phyloP scores from a whole-genome alignment of 164 flowering plant genomes.

The Magnolia sinica region DNA sequence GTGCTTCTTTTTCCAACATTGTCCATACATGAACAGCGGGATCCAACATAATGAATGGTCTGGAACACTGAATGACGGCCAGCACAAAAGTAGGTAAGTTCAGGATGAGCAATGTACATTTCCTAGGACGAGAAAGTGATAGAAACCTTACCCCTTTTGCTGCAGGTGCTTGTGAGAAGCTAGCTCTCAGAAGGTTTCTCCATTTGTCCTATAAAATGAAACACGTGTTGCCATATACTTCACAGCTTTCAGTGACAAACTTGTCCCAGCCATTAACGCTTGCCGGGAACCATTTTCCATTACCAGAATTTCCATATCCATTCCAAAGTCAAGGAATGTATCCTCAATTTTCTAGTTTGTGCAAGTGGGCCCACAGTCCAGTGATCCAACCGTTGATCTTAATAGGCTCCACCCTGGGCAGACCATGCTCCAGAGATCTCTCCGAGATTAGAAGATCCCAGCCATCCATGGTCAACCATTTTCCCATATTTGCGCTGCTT shows the following conservation, averaged over 20 bases:
- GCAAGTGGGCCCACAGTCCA: background rate
- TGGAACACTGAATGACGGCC: too few species aligned
- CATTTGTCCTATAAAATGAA: slow-evolving; percentile 74
- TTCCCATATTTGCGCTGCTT: too few species aligned
- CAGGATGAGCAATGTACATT: background rate
- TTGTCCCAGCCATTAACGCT: background rate
- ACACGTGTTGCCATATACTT: background rate
- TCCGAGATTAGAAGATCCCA: background rate
- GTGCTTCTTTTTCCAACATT: too few species aligned
- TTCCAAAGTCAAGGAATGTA: background rate
- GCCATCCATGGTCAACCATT: background rate
- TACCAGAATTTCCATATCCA: background rate
- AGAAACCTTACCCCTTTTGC: slow-evolving; percentile 54
- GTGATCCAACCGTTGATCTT: background rate
- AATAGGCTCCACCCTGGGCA: background rate
- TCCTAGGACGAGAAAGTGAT: background rate
- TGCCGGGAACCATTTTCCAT: background rate
- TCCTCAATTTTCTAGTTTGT: background rate
- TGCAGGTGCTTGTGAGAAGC: slow-evolving; percentile 54
- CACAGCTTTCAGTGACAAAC: background rate
- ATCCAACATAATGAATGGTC: too few species aligned
- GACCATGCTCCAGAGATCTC: background rate
- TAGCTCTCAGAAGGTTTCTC: slow-evolving; percentile 94
- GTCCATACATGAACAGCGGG: too few species aligned
- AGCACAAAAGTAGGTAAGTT: too few species aligned